phyloP scores from a whole-genome alignment of 352 stramenopile genomes.

The Pythium aquatile region DNA sequence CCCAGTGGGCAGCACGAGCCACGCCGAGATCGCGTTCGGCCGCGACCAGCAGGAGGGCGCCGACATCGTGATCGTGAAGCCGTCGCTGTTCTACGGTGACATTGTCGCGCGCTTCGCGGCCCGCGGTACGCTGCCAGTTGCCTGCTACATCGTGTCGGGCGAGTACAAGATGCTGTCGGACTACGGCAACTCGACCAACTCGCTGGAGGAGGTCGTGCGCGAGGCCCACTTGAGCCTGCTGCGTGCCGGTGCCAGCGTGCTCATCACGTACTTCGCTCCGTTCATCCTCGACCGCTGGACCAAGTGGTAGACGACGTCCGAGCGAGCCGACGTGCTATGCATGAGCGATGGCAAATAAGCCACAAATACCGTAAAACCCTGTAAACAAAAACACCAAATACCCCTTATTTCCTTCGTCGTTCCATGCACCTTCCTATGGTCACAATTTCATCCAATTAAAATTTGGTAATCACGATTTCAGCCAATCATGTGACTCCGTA shows the following conservation, averaged over 20 bases:
- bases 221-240: constrained; percentile 66
- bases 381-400: constrained; percentile 14
- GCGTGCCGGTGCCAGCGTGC: constrained; percentile 76
- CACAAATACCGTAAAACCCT: not conserved
- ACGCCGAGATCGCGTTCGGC: constrained; percentile 76
- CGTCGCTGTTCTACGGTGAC: constrained; percentile 98
- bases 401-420: constrained; percentile 12
- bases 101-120: constrained; percentile 94
- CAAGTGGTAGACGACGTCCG: constrained; percentile 48
- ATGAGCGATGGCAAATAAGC: not conserved
- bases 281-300: constrained; percentile 84
- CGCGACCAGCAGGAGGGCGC: constrained; percentile 89
- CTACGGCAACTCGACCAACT: constrained; percentile 81
- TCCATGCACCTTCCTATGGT: not conserved
- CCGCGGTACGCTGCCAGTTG: constrained; percentile 92
- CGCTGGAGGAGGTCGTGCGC: constrained; percentile 81
- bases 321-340: not conserved
- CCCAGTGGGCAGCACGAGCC: constrained; percentile 77
- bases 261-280: constrained; percentile 98
- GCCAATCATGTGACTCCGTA: constrained; percentile 11
- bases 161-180: constrained; percentile 99
- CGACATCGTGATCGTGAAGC: constrained; percentile 99
- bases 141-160: constrained; percentile 98
- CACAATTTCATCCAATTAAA: constrained; percentile 15
- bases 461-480: constrained; percentile 2